Conservation (phyloP, 2,329 filamentous ascomycete species). For the Penicillium sp. region DNA sequence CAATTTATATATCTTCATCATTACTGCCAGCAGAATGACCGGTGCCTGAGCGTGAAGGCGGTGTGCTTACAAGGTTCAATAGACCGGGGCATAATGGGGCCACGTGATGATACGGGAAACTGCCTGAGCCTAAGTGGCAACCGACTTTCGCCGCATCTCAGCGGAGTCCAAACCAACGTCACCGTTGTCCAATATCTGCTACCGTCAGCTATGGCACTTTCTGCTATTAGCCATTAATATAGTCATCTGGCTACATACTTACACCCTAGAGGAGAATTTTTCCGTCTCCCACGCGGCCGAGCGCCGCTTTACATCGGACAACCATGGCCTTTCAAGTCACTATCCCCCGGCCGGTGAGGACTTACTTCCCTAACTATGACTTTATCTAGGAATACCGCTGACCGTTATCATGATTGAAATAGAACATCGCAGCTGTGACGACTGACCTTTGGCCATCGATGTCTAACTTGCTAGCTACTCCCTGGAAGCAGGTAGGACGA, state of each 20-base stretch:
- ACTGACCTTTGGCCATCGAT: constrained; percentile 48
- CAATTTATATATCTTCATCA: neutral
- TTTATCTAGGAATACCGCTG: neutral
- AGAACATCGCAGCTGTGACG: constrained; percentile 48
- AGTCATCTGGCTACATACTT: neutral
- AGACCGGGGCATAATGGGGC: too few species aligned
- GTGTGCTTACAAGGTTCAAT: too few species aligned
- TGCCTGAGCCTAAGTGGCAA: constrained; percentile 27
- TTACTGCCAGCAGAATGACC: neutral
- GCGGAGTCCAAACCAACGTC: constrained; percentile 24
- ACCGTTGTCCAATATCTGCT: constrained; percentile 15
- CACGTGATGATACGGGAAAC: constrained; percentile 29
- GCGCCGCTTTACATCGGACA: constrained; percentile 37
- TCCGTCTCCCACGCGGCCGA: constrained; percentile 32
- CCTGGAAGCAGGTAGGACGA: constrained; percentile 35
- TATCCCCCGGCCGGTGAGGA: constrained; percentile 48
- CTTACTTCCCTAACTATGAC: neutral
- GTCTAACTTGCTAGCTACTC: constrained; percentile 38
- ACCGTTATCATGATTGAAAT: constrained; percentile 16
- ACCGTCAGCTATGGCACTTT: constrained; percentile 28
- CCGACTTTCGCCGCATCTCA: constrained; percentile 35
- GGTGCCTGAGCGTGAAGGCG: neutral
- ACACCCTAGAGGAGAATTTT: constrained; percentile 16
- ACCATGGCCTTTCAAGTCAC: constrained; percentile 55
- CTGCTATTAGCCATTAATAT: constrained; percentile 3